A percentile compares a stretch with the other conserved stretches of the same genome.
Conservation (phyloP, 2,329 filamentous ascomycete species). For the Xylogone sp. region DNA sequence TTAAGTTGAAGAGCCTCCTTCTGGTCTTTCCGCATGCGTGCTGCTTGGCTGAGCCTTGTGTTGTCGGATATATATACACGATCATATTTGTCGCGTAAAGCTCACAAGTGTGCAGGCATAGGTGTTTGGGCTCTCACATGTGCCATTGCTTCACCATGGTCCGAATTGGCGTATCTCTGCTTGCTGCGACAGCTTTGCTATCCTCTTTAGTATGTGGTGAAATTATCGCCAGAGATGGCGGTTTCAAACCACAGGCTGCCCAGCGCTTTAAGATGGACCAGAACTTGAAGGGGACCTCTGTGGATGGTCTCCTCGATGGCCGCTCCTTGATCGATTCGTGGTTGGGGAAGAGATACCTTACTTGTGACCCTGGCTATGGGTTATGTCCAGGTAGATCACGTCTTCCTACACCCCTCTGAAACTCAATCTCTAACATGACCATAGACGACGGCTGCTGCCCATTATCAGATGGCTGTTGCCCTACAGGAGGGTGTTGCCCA, state of each 20-base stretch:
- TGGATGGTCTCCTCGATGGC: not conserved
- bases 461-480: not conserved
- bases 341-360: not conserved
- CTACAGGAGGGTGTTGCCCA: not conserved
- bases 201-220: too few relatives aligned
- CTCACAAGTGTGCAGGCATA: too few relatives aligned
- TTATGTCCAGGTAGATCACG: not conserved
- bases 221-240: too few relatives aligned
- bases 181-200: too few relatives aligned
- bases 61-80: too few relatives aligned
- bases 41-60: too few relatives aligned
- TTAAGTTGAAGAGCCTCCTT: too few relatives aligned
- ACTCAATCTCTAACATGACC: not conserved
- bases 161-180: too few relatives aligned
- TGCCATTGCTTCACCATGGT: too few relatives aligned
- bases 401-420: not conserved
- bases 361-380: not conserved
- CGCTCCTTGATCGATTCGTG: not conserved
- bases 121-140: too few relatives aligned
- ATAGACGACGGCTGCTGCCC: not conserved
- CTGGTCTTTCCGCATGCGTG: too few relatives aligned
- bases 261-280: not conserved
- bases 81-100: too few relatives aligned
- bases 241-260: not conserved
- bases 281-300: not conserved